Evolutionary conservation across 2,329 filamentous ascomycete species (phyloP).

Genomic region (Trichoderma oligosporum): DNA sequence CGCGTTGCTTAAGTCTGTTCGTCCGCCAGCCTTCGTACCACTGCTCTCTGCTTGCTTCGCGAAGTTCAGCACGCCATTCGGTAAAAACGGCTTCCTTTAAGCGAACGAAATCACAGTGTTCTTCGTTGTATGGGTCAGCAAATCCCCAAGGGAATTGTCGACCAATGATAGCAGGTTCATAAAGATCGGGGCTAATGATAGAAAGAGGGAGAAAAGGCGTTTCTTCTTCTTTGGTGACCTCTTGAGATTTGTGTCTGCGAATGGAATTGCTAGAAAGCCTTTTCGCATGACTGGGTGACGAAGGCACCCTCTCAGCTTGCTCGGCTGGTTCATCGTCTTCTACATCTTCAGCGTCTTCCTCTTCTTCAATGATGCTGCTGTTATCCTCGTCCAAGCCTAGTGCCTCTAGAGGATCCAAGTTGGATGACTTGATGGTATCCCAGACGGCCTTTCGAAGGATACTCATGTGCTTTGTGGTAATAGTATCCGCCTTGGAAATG

Average conservation of each 20-base stretch:
- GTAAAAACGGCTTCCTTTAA: slow-evolving; percentile 89
- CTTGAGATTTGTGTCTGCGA: slow-evolving; percentile 44
- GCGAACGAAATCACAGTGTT: slow-evolving; percentile 90
- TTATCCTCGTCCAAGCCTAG: slow-evolving; percentile 78
- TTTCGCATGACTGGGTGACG: slow-evolving; percentile 41
- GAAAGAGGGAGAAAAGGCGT: slow-evolving; percentile 79
- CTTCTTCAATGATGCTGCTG: slow-evolving; percentile 58
- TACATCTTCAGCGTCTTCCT: slow-evolving; percentile 38
- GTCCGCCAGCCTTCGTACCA: slow-evolving; percentile 98
- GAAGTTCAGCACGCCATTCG: slow-evolving; percentile 88
- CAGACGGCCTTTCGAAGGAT: slow-evolving; percentile 88
- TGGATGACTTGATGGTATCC: slow-evolving; percentile 79
- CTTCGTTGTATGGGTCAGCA: slow-evolving; percentile 83
- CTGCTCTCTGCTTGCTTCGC: slow-evolving; percentile 82
- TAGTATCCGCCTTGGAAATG: slow-evolving; percentile 93
- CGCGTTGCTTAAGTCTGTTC: slow-evolving; percentile 56
- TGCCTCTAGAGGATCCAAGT: slow-evolving; percentile 82
- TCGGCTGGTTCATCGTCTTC: slow-evolving; percentile 30
- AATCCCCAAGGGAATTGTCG: slow-evolving; percentile 96
- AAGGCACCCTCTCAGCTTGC: slow-evolving; percentile 29
- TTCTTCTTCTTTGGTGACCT: slow-evolving; percentile 46
- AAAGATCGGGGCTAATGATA: slow-evolving; percentile 88
- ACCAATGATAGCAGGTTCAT: slow-evolving; percentile 75
- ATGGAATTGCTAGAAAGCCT: slow-evolving; percentile 46
- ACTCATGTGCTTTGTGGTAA: slow-evolving; percentile 92